Evolutionary conservation across 495 filamentous ascomycete genomes (phyloP).

Genomic region (Aspergillus steynii): DNA sequence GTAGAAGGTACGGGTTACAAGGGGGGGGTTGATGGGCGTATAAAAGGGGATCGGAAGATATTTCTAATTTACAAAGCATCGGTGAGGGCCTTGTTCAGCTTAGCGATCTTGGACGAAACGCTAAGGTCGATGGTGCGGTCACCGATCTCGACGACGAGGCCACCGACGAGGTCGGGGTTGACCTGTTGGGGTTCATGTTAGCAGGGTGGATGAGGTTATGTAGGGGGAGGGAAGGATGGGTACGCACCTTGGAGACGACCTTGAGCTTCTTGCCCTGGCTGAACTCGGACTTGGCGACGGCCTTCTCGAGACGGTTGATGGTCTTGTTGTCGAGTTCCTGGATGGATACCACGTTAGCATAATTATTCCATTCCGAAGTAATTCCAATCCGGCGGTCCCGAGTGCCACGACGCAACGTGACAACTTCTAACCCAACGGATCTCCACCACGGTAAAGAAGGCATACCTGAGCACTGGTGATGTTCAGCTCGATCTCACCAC

Average conservation of each 20-base stretch:
- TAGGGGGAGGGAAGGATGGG: not conserved
- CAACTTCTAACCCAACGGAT: too few species aligned
- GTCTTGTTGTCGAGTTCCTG: constrained; percentile 88
- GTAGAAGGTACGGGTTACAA: constrained; percentile 11
- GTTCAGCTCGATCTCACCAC: constrained; percentile 87
- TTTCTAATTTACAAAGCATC: constrained; percentile 81
- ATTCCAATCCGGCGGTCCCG: not conserved
- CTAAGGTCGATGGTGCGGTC: constrained; percentile 97
- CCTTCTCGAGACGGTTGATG: constrained; percentile 78
- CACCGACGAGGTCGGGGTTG: constrained; percentile 91
- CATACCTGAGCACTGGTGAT: constrained; percentile 88
- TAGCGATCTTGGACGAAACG: constrained; percentile 90
- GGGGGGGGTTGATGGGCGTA: constrained; percentile 7
- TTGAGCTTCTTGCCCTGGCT: constrained; percentile 96
- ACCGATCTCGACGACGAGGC: constrained; percentile 93
- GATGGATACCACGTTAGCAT: not conserved
- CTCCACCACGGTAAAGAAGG: constrained; percentile 11
- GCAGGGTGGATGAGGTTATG: not conserved
- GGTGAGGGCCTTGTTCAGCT: constrained; percentile 98
- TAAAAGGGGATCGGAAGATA: not conserved
- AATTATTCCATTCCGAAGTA: not conserved
- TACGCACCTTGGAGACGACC: constrained; percentile 81
- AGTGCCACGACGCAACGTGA: too few species aligned
- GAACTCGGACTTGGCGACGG: constrained; percentile 85
- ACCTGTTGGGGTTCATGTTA: constrained; percentile 51